Conservation (phyloP, 2,329 filamentous ascomycete species). For the Colletotrichum brevisporum region DNA sequence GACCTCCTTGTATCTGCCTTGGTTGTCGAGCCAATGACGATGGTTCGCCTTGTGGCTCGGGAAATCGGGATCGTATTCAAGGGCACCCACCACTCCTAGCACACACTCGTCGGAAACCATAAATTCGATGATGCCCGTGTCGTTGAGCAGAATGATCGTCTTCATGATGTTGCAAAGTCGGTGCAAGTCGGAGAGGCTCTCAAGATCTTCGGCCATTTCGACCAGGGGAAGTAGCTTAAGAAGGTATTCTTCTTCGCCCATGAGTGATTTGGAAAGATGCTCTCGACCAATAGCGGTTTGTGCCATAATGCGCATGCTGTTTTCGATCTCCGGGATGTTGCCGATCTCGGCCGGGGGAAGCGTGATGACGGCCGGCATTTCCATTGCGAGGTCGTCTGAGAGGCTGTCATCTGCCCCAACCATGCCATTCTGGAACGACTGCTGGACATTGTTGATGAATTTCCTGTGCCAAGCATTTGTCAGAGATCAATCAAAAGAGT, state of each 20-base stretch:
- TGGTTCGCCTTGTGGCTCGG: constrained; percentile 98
- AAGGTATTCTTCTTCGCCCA: constrained; percentile 89
- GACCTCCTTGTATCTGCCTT: constrained; percentile 95
- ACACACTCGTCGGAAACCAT: constrained; percentile 92
- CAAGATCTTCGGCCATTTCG: constrained; percentile 89
- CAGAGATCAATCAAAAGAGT: constrained; percentile 4
- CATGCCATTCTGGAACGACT: constrained; percentile 74
- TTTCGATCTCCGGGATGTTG: constrained; percentile 87
- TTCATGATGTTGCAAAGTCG: constrained; percentile 98
- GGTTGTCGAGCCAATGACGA: constrained; percentile 89
- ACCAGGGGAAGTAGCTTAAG: constrained; percentile 88
- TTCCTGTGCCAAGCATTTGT: constrained; percentile 70
- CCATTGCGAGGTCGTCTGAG: constrained; percentile 87
- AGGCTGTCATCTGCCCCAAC: constrained; percentile 79
- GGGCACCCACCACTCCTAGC: constrained; percentile 90
- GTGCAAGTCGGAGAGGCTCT: constrained; percentile 89
- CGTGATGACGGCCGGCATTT: constrained; percentile 77
- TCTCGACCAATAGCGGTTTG: constrained; percentile 83
- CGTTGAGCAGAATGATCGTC: constrained; percentile 92
- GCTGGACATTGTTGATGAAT: constrained; percentile 89
- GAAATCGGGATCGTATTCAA: constrained; percentile 99
- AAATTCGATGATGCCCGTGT: constrained; percentile 93
- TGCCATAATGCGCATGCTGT: constrained; percentile 84
- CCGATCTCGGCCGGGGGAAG: constrained; percentile 86
- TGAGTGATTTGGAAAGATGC: constrained; percentile 87